Evolutionary conservation across 2,329 filamentous ascomycete genomes (phyloP), one percentile per base, ranked within the genome.

Genomic region (Colletotrichum lini): DNA sequence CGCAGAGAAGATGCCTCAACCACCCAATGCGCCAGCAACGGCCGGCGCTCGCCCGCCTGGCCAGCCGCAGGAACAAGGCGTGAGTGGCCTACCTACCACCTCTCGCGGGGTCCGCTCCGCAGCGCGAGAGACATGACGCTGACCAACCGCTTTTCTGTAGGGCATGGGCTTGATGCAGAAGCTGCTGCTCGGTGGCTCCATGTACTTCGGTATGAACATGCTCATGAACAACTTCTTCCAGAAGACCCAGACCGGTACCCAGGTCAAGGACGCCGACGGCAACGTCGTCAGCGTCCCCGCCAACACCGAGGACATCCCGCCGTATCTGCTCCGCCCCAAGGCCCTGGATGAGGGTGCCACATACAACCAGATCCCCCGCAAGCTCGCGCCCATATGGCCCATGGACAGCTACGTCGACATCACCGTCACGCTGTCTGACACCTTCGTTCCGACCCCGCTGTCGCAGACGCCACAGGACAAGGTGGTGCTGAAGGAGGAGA

Each of bases 371-470:
- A 82, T 94, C 21, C 94, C 95, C 1, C 87, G 91, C 74, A 88
- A 87, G 67, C 86, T 98, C 72, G 93, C 93, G 47, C 95, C 96
- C 26, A 94, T 98, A 78, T 99, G 96, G 96, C 91, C 94, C 2
- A 84, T 88, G 58, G 90, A 96, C 79, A 93, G 90, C 77, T 85
- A 89, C 71, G 82, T 99, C 75, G 96, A 99, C 81, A 90, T 99
- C 76, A 86, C 90, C 75, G 89, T 99, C 79, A 96, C 96, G 76
- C 89, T 98, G 66, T 96, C 95, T 58, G 89, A 93, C 15, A 93
- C 92, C 12, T 87, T 93, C 74, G 88, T 89, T 44, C 89, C 94
- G 72, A 90, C 89, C 16, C 88, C 92, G 26, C 86, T 98, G 75
- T 88, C 89, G 73, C 85, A 89, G 59, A 87, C 91, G 50, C 86